A percentile compares a stretch with the other conserved stretches of the same genome.
These are phyloP conservation scores for Inga oerstediana DNA, from an alignment of 306 rosid species.

Conservation along the genomic window DNA sequence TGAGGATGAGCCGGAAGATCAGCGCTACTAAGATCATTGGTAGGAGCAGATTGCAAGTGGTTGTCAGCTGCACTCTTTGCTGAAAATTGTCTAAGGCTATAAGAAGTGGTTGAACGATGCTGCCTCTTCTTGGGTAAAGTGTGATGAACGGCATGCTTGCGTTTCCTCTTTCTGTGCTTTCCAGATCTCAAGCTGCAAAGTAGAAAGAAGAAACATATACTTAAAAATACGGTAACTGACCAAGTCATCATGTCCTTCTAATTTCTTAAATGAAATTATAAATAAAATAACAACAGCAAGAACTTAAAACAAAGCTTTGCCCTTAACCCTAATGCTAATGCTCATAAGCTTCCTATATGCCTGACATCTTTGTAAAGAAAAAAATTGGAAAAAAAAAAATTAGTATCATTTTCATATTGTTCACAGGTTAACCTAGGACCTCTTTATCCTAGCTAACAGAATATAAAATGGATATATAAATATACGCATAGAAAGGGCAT, in stretches of 20 bases:
- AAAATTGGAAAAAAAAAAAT: background rate
- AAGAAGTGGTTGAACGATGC: conserved; percentile 54
- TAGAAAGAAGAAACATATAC: conserved; percentile 22
- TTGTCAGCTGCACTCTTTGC: conserved; percentile 40
- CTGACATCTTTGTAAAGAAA: background rate
- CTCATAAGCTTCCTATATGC: background rate
- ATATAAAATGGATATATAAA: background rate
- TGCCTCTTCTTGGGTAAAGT: conserved; percentile 69
- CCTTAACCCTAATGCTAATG: background rate
- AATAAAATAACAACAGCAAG: background rate
- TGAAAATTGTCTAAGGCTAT: conserved; percentile 54
- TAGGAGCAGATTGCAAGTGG: conserved; percentile 48
- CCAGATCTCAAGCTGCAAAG: conserved; percentile 56
- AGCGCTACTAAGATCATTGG: conserved; percentile 28
- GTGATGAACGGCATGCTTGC: conserved; percentile 55
- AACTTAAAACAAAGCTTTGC: background rate
- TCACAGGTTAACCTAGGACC: background rate
- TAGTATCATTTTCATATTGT: background rate
- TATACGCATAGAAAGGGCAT: conserved; percentile 4
- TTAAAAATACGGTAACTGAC: background rate
- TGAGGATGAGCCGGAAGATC: conserved; percentile 52
- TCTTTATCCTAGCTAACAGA: conserved; percentile 10
- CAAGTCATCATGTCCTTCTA: conserved; percentile 9
- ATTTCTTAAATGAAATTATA: background rate
- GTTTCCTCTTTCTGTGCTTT: conserved; percentile 65